Conservation (phyloP, 2,329 filamentous ascomycete genomes). For the Calonectria pseudoturangicola region DNA sequence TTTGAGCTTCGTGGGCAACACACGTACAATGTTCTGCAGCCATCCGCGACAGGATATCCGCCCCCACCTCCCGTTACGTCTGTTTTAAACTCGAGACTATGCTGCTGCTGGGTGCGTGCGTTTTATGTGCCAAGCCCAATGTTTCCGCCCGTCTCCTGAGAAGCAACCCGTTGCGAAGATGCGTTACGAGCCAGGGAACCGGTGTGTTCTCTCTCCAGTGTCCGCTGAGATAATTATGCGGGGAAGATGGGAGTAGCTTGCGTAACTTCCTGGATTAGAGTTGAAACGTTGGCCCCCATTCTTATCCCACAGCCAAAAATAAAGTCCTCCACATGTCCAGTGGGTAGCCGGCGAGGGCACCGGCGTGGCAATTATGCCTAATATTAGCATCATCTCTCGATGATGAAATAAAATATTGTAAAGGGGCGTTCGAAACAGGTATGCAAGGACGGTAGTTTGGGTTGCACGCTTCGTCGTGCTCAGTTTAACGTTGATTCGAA, state of each 20-base stretch:
- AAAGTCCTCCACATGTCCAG: slow-evolving; percentile 3
- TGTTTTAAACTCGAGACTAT: not conserved
- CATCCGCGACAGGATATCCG: not conserved
- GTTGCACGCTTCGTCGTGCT: too few species aligned
- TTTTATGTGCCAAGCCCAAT: not conserved
- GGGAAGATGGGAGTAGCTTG: not conserved
- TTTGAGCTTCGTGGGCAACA: not conserved
- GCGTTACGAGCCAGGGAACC: not conserved
- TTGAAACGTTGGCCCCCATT: slow-evolving; percentile 2
- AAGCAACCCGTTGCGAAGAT: not conserved
- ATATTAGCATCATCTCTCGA: not conserved
- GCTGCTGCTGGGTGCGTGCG: not conserved
- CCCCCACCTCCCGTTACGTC: not conserved
- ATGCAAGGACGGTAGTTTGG: too few species aligned
- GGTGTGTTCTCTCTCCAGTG: too few species aligned
- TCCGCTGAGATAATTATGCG: not conserved
- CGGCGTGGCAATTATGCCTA: not conserved
- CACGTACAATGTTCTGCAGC: not conserved
- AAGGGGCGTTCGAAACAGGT: not conserved
- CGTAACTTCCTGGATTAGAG: not conserved
- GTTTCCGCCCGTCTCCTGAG: not conserved
- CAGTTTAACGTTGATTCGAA: too few species aligned
- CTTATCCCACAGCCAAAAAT: not conserved
- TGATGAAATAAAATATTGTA: not conserved
- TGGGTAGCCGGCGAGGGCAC: not conserved